Percentiles rank a stretch among this genome's conserved stretches.
Evolutionary conservation across 106 monocot species (phyloP).

Genomic region (Platanthera guangdongensis): DNA sequence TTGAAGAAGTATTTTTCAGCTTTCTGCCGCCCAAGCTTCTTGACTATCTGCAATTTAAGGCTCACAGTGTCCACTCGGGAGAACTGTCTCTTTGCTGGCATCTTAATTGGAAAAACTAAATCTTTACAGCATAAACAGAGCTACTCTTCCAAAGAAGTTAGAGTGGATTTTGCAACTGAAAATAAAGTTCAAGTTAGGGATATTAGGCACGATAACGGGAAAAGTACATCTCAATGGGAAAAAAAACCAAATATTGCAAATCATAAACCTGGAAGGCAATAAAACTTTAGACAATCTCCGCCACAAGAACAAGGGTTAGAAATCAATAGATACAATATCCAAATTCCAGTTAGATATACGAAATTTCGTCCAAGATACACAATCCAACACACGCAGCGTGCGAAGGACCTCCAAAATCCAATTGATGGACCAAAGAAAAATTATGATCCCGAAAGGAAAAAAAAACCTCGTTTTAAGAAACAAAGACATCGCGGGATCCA

Average conservation of each 20-base stretch:
- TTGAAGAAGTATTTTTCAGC: slow-evolving; percentile 60
- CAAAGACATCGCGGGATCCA: not conserved
- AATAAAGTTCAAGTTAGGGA: slow-evolving; percentile 1
- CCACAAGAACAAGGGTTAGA: not conserved
- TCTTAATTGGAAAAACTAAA: slow-evolving; percentile 15
- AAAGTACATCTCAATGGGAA: not conserved
- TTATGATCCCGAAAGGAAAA: not conserved
- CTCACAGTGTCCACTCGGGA: slow-evolving; percentile 41
- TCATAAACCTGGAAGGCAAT: not conserved
- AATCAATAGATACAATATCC: not conserved
- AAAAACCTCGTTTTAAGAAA: not conserved
- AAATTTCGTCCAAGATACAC: not conserved
- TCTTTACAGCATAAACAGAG: not conserved
- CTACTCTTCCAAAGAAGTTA: not conserved
- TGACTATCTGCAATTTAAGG: slow-evolving; percentile 51
- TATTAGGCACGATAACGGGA: not conserved
- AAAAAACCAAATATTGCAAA: not conserved
- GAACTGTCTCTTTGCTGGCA: slow-evolving; percentile 25
- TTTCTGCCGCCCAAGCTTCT: slow-evolving; percentile 51
- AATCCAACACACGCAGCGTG: not conserved
- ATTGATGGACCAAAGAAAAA: not conserved
- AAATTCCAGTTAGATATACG: not conserved
- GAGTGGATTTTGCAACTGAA: not conserved
- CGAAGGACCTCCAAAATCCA: not conserved
- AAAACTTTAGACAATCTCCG: not conserved